phyloP scores from a whole-genome alignment of 306 rosid species.

The Albizia julibrissin region DNA sequence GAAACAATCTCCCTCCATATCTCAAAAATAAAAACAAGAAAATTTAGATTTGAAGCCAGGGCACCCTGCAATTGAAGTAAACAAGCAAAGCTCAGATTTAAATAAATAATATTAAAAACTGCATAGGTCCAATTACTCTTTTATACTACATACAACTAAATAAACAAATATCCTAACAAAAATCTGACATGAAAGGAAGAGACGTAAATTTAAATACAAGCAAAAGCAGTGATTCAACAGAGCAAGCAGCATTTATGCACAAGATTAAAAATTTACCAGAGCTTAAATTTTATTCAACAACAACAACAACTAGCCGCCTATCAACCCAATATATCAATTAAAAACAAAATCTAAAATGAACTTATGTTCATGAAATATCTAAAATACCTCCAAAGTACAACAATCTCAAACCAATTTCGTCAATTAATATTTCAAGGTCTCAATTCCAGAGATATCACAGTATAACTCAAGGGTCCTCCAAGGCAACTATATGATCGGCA shows the following conservation, averaged over 20 bases:
- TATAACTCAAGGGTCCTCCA: not conserved
- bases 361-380: not conserved
- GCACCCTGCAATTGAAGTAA: slow-evolving; percentile 44
- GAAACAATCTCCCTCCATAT: slow-evolving; percentile 80
- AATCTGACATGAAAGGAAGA: not conserved
- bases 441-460: not conserved
- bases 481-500: not conserved
- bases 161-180: not conserved
- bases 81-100: slow-evolving; percentile 17
- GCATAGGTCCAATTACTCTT: not conserved
- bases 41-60: slow-evolving; percentile 55
- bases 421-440: not conserved
- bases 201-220: not conserved
- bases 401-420: not conserved
- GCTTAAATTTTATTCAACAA: not conserved
- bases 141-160: not conserved
- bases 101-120: not conserved
- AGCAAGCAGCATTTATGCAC: not conserved
- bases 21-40: slow-evolving; percentile 46
- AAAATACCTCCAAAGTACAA: not conserved
- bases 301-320: not conserved
- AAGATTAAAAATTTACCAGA: not conserved
- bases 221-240: not conserved
- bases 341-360: slow-evolving; percentile 13
- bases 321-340: not conserved